Evolutionary conservation across 108 stramenopile species (phyloP).

Genomic region (Cyclotella sp.): DNA sequence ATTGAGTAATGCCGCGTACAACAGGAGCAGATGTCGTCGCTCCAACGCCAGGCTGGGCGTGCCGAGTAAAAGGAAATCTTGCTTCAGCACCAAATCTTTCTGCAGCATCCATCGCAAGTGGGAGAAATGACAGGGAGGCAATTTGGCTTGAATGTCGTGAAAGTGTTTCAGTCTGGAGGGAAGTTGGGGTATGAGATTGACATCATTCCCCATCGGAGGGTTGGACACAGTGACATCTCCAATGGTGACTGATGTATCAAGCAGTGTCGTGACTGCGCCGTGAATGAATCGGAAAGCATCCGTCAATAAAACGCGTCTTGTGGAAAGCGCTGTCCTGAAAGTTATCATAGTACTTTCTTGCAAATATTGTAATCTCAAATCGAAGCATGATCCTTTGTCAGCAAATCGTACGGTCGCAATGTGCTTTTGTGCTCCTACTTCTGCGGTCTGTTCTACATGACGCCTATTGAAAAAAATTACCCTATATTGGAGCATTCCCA

Average conservation of each 20-base stretch:
- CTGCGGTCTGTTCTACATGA: too few species aligned
- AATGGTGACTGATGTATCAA: conserved; percentile 45
- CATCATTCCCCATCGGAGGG: neutral
- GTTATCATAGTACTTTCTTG: too few species aligned
- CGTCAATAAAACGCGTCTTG: too few species aligned
- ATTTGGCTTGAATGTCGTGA: neutral
- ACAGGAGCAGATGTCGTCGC: conserved; percentile 63
- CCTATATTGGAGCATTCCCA: too few species aligned
- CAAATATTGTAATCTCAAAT: too few species aligned
- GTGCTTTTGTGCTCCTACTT: too few species aligned
- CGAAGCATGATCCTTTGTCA: too few species aligned
- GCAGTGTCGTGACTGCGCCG: neutral
- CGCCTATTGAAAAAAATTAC: too few species aligned
- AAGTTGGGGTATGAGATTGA: neutral
- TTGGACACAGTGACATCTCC: conserved; percentile 40
- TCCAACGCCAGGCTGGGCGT: conserved; percentile 59
- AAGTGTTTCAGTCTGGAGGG: conserved; percentile 3
- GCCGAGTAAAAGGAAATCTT: conserved; percentile 84
- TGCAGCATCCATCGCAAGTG: conserved; percentile 90
- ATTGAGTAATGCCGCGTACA: conserved; percentile 70
- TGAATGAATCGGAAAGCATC: neutral
- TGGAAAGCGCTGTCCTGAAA: too few species aligned
- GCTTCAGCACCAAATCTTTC: conserved; percentile 76
- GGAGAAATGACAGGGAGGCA: conserved; percentile 52
- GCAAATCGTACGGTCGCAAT: too few species aligned